These are phyloP conservation scores for Thozetella sp. DNA, from an alignment of 495 filamentous ascomycete species.

Conservation along the genomic window DNA sequence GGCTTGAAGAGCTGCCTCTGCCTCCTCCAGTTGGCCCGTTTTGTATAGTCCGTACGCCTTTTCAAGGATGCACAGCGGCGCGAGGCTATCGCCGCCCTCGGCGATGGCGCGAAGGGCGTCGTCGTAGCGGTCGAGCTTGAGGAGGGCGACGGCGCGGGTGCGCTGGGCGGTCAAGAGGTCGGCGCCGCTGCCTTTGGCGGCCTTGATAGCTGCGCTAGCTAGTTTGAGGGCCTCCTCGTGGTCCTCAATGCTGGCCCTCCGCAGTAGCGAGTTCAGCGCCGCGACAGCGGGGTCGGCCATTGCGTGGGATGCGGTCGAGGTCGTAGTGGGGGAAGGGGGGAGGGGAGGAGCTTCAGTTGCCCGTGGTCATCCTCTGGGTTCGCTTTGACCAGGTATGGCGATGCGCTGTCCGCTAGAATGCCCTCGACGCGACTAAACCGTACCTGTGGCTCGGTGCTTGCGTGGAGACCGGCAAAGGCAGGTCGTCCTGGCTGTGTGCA, in stretches of 20 bases:
- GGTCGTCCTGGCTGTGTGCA: too few relatives aligned
- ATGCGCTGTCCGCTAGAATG: too few relatives aligned
- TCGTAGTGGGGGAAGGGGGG: background rate
- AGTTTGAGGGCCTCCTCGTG: constrained; percentile 47
- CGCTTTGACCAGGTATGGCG: too few relatives aligned
- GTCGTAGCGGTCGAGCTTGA: constrained; percentile 92
- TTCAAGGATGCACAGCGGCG: constrained; percentile 70
- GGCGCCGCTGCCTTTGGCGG: constrained; percentile 67
- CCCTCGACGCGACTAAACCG: too few relatives aligned
- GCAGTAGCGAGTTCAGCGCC: constrained; percentile 51
- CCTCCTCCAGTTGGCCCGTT: constrained; percentile 71
- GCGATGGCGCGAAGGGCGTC: constrained; percentile 82
- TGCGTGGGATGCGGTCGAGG: constrained; percentile 13
- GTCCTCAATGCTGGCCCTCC: constrained; percentile 44
- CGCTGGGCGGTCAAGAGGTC: constrained; percentile 61
- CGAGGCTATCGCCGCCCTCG: constrained; percentile 67
- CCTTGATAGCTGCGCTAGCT: constrained; percentile 61
- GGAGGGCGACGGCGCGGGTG: constrained; percentile 79
- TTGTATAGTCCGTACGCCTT: constrained; percentile 94
- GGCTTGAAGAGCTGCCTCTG: constrained; percentile 58
- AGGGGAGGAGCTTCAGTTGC: background rate
- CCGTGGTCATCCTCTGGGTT: background rate
- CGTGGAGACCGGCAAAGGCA: too few relatives aligned
- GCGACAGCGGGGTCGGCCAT: constrained; percentile 46
- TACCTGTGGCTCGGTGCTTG: too few relatives aligned